Evolutionary conservation across 2,329 filamentous ascomycete species (phyloP).

Genomic region (Beauveria sp.): DNA sequence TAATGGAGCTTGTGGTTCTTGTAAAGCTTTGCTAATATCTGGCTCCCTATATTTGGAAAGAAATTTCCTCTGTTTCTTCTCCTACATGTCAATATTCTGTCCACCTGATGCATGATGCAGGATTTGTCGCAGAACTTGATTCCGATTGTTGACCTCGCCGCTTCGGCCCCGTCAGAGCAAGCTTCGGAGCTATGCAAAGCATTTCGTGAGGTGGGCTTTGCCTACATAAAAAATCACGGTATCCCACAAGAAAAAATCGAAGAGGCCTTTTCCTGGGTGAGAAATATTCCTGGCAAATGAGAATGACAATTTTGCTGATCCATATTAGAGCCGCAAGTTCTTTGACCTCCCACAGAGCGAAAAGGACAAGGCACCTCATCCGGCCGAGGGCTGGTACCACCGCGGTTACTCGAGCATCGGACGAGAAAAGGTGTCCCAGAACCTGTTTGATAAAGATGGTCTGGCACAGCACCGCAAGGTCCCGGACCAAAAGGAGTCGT

Average conservation of each 20-base stretch:
- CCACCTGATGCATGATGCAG: background rate
- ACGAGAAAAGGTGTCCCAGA: constrained; percentile 26
- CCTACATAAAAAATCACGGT: constrained; percentile 27
- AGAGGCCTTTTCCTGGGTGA: constrained; percentile 30
- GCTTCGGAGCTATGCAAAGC: constrained; percentile 20
- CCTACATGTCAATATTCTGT: background rate
- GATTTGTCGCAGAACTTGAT: background rate
- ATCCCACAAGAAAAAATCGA: constrained; percentile 26
- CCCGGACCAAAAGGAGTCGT: constrained; percentile 30
- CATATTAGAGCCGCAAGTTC: constrained; percentile 20
- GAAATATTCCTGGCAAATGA: background rate
- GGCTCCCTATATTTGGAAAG: too few relatives aligned
- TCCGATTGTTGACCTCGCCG: constrained; percentile 3
- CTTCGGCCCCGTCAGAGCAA: background rate
- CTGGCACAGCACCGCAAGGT: constrained; percentile 15
- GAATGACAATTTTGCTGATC: background rate
- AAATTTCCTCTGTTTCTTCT: background rate
- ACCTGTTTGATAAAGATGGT: constrained; percentile 19
- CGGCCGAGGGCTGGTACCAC: constrained; percentile 27
- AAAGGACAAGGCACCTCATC: constrained; percentile 25
- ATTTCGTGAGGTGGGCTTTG: constrained; percentile 26
- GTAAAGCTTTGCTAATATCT: too few relatives aligned
- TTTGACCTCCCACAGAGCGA: constrained; percentile 24
- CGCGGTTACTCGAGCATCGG: constrained; percentile 29
- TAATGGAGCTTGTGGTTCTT: background rate